Evolutionary conservation across 768 basidiomycete species (phyloP).

Genomic region (Pholiota microspora): DNA sequence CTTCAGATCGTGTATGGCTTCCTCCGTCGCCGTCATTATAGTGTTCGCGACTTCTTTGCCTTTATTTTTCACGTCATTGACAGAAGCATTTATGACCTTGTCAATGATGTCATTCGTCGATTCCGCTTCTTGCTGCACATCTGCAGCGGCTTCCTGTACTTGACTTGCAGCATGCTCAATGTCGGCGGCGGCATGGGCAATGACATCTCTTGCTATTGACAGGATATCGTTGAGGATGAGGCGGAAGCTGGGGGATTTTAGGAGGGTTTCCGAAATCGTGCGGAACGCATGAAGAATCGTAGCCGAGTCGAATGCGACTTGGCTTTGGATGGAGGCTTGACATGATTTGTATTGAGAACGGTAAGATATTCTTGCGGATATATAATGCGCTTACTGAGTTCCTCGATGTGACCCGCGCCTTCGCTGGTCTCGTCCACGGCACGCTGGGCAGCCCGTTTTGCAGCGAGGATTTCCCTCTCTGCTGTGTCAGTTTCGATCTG

Average conservation of each 20-base stretch:
- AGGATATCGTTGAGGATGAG: slow-evolving; percentile 31
- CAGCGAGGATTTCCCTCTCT: neutral
- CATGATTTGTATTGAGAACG: neutral
- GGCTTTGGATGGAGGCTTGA: slow-evolving; percentile 21
- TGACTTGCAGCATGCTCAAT: slow-evolving; percentile 26
- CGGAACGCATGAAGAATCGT: slow-evolving; percentile 27
- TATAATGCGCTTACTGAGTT: slow-evolving; percentile 14
- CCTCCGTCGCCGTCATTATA: slow-evolving; percentile 6
- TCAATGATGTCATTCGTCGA: slow-evolving; percentile 17
- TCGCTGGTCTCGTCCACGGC: slow-evolving; percentile 11
- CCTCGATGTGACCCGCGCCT: slow-evolving; percentile 8
- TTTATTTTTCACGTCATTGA: slow-evolving; percentile 21
- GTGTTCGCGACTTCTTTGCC: slow-evolving; percentile 17
- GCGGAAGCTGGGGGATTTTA: slow-evolving; percentile 36
- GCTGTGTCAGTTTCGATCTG: slow-evolving; percentile 16
- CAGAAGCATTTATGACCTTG: slow-evolving; percentile 12
- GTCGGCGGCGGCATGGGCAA: slow-evolving; percentile 31
- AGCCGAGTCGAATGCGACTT: slow-evolving; percentile 27
- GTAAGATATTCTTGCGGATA: neutral
- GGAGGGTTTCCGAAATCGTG: slow-evolving; percentile 23
- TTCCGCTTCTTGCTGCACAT: slow-evolving; percentile 25
- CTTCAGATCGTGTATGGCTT: slow-evolving; percentile 20
- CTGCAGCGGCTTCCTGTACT: slow-evolving; percentile 30
- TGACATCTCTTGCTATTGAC: slow-evolving; percentile 27
- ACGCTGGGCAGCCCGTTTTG: slow-evolving; percentile 13